Evolutionary conservation across 2,329 filamentous ascomycete genomes (phyloP).

Genomic region (Fusarium sterilihyphosum): DNA sequence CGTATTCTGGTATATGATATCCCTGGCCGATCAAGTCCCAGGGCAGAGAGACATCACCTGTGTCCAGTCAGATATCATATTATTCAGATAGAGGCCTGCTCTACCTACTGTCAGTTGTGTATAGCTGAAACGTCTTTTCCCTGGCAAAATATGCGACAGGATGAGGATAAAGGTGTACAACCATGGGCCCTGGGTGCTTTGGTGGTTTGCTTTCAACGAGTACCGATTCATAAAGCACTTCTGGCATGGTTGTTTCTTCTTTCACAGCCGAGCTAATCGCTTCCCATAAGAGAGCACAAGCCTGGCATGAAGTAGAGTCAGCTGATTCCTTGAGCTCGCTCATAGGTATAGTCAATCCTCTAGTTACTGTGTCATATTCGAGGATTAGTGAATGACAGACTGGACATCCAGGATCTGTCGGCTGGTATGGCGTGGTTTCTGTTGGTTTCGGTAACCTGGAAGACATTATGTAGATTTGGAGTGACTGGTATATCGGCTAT

Average conservation of each 20-base stretch:
- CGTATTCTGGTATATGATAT: neutral
- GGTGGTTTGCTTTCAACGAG: neutral
- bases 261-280: neutral
- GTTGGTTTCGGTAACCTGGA: accelerated
- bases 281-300: neutral
- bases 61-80: neutral
- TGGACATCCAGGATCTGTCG: neutral
- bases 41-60: neutral
- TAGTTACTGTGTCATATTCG: neutral
- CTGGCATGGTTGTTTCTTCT: neutral
- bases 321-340: neutral
- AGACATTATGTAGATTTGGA: neutral
- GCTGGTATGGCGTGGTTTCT: accelerated
- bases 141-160: neutral
- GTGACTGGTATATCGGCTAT: neutral
- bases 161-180: neutral
- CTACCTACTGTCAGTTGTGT: neutral
- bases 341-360: neutral
- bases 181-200: neutral
- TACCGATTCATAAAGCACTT: neutral
- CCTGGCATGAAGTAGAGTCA: neutral
- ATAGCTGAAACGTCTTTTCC: neutral
- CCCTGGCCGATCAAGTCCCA: neutral
- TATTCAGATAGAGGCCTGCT: accelerated
- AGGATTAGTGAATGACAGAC: neutral